Conservation (phyloP, 2,329 filamentous ascomycete genomes). For the Aureobasidium uvarum region DNA sequence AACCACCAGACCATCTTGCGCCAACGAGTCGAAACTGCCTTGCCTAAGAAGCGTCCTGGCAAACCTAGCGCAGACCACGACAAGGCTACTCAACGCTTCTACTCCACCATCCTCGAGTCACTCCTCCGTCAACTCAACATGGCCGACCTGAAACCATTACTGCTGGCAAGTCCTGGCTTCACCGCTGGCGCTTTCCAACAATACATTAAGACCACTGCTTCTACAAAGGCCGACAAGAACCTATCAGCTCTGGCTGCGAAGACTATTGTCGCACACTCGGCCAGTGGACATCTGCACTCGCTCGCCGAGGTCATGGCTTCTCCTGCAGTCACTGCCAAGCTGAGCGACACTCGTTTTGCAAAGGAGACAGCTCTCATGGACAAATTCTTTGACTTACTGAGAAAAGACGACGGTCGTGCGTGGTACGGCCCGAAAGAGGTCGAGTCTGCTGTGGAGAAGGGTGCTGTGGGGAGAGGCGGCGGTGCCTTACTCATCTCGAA, state of each 20-base stretch:
- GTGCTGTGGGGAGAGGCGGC: constrained; percentile 82
- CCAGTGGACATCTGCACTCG: constrained; percentile 81
- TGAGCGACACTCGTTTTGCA: constrained; percentile 85
- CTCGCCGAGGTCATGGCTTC: constrained; percentile 84
- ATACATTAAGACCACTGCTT: constrained; percentile 63
- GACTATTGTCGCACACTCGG: constrained; percentile 73
- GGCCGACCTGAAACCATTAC: constrained; percentile 63
- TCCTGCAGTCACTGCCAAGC: constrained; percentile 69
- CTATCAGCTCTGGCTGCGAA: constrained; percentile 63
- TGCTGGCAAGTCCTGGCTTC: constrained; percentile 89
- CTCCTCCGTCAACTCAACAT: constrained; percentile 78
- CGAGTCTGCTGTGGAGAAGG: constrained; percentile 76
- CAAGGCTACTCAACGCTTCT: constrained; percentile 64
- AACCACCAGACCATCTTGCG: constrained; percentile 75
- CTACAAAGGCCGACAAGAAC: constrained; percentile 68
- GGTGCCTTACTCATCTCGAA: constrained; percentile 86
- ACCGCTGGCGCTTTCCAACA: constrained; percentile 76
- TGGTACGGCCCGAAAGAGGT: constrained; percentile 89
- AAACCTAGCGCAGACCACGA: constrained; percentile 59
- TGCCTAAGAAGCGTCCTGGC: constrained; percentile 66
- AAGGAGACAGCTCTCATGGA: constrained; percentile 83
- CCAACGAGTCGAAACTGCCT: constrained; percentile 63
- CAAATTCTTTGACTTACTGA: constrained; percentile 71
- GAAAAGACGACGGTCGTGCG: constrained; percentile 80
- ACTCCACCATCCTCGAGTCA: constrained; percentile 70